Base-by-base conservation (phyloP, 2,329 filamentous ascomycete genomes). In the Raffaelea arxii region DNA sequence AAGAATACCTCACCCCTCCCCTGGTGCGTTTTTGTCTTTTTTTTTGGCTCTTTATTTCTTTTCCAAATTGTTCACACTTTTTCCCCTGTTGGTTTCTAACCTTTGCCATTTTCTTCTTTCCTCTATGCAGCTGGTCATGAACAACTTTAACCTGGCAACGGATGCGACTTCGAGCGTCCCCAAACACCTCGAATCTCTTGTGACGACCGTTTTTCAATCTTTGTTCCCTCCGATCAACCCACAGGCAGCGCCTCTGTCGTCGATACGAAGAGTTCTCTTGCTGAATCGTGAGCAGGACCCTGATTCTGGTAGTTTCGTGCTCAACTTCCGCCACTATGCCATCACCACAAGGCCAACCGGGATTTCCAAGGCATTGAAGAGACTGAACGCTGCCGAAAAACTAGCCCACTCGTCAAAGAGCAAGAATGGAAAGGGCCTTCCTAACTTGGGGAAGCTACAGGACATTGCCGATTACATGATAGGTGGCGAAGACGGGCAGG, bases 381-480 rank as follows among this genome's bases (percentile, higher is more conserved):
- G 90, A 38, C 72, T 98, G 39, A 87, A 95, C 54, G 83, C 86
- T 6, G 89, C 89, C 1, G 87, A 95, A 63, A 86, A 87, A 61
- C 74, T 92, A 30, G 67, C 86, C 46, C 76, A 74, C 32, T 64
- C 70, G 25, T 75, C 73, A 56, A 74, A 75, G 49, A 74, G 77
- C 51, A 71, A 74, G 59, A 88, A 87, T 59, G 80, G 82, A n/a
- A n/a, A n/a, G 46, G 78, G 74, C 4, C 70, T 98, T 49, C 92
- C 92, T 3, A 95, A 98, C 57, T 73, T 98, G 0, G 86, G 89
- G 43, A 90, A 86, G 62, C 74, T 98, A 10, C 83, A 92, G 56
- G 92, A 98, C 63, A 91, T 96, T 30, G 84, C 91, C 10, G 92
- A 98, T 61, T 98, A 90, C 62, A 83, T 98, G 65, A 83, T 95